Conservation (phyloP, 306 rosid genomes). For the Citrullus amarus region DNA sequence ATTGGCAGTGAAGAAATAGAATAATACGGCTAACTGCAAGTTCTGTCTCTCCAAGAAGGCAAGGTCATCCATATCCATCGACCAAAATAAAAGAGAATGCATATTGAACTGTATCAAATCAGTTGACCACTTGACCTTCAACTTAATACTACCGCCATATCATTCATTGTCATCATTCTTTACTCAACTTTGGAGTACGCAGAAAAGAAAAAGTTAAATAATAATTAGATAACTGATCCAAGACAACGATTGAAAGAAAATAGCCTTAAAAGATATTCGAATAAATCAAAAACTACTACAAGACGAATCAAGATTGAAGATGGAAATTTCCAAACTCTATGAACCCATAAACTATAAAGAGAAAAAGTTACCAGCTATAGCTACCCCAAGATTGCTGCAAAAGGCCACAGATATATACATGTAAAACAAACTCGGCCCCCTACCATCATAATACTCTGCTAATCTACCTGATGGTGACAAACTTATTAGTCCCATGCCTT, state of each 20-base stretch:
- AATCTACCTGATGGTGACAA: conserved; percentile 87
- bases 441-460: not conserved
- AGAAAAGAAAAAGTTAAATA: not conserved
- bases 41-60: not conserved
- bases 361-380: not conserved
- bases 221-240: not conserved
- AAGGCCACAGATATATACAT: conserved; percentile 8
- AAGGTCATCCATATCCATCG: not conserved
- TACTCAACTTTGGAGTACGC: not conserved
- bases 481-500: conserved; percentile 97
- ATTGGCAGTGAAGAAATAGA: not conserved
- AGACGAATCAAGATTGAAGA: not conserved
- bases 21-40: not conserved
- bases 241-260: not conserved
- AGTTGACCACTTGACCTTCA: not conserved
- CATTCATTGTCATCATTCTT: not conserved
- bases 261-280: not conserved
- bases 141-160: not conserved
- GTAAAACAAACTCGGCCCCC: conserved; percentile 1
- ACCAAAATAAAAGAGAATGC: not conserved
- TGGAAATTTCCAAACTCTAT: not conserved
- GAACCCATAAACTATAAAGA: not conserved
- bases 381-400: not conserved
- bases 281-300: not conserved
- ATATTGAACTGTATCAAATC: not conserved